Conservation (phyloP, 140 eudicot genomes). For the Erigeron philadelphicus region DNA sequence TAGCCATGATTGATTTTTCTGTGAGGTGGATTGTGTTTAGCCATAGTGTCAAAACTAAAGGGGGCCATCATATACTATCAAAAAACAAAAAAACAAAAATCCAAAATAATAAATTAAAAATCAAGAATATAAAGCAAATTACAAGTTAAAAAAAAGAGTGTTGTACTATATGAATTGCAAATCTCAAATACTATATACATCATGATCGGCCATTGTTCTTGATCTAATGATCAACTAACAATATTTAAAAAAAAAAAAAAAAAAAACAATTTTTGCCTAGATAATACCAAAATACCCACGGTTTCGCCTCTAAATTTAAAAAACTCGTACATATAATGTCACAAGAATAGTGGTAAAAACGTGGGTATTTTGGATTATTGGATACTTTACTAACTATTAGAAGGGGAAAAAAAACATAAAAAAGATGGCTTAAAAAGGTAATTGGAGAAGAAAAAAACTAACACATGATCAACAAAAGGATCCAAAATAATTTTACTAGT, state of each 20-base stretch:
- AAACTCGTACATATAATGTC: conserved; percentile 15
- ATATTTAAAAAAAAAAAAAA: conserved; percentile 18
- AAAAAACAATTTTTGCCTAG: conserved; percentile 22
- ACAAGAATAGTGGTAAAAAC: conserved; percentile 57
- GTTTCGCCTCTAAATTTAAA: conserved; percentile 50
- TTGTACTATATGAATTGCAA: conserved; percentile 28
- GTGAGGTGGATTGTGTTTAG: conserved; percentile 25
- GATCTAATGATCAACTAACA: conserved; percentile 33
- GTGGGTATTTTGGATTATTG: conserved; percentile 95
- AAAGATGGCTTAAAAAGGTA: conserved; percentile 15
- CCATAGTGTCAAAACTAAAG: conserved; percentile 19
- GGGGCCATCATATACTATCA: conserved; percentile 23
- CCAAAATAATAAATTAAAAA: neutral
- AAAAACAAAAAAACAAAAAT: conserved; percentile 1
- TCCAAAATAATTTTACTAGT: conserved; percentile 31
- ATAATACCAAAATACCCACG: conserved; percentile 90
- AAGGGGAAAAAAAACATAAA: neutral
- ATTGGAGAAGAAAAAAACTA: neutral
- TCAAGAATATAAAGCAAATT: conserved; percentile 5
- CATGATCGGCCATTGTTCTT: conserved; percentile 38
- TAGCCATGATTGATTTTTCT: conserved; percentile 29
- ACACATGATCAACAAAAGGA: conserved; percentile 12
- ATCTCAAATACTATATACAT: conserved; percentile 44
- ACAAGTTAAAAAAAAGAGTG: conserved; percentile 6
- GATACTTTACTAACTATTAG: conserved; percentile 28